These are phyloP conservation scores for Chlorociboria aeruginascens DNA, from an alignment of 495 filamentous ascomycete genomes.

Conservation along the genomic window DNA sequence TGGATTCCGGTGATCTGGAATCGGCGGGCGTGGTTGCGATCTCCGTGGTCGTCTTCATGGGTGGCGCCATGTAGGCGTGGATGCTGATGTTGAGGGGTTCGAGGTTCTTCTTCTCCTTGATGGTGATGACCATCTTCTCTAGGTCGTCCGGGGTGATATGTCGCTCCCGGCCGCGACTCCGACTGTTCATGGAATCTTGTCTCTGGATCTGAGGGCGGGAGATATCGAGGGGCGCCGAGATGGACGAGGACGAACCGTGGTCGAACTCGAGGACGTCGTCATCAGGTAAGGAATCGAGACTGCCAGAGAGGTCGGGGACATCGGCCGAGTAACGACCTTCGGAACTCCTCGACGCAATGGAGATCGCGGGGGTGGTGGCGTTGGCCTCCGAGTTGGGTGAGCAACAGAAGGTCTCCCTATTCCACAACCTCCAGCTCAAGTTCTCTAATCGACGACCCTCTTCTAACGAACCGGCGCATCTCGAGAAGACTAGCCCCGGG, in stretches of 20 bases:
- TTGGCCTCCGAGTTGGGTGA: constrained; percentile 34
- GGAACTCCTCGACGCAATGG: constrained; percentile 26
- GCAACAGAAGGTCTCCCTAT: constrained; percentile 91
- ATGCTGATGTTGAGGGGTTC: constrained; percentile 15
- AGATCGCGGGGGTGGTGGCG: constrained; percentile 31
- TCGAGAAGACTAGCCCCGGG: constrained; percentile 64
- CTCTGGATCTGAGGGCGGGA: constrained; percentile 44
- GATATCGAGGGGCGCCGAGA: constrained; percentile 38
- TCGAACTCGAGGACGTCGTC: constrained; percentile 63
- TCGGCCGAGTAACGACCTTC: constrained; percentile 38
- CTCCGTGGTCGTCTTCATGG: background rate
- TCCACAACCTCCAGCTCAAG: constrained; percentile 92
- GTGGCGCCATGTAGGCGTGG: constrained; percentile 14
- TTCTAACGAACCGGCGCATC: constrained; percentile 89
- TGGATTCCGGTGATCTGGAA: background rate
- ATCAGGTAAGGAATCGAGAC: constrained; percentile 68
- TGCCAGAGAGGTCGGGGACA: constrained; percentile 79
- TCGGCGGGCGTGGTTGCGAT: constrained; percentile 2
- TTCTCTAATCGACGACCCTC: constrained; percentile 90
- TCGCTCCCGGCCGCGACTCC: constrained; percentile 65
- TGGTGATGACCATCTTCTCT: constrained; percentile 83
- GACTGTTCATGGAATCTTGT: constrained; percentile 41
- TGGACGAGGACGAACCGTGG: constrained; percentile 34
- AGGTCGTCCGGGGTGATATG: constrained; percentile 82
- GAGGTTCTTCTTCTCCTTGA: constrained; percentile 72